These are phyloP conservation scores for Zygnema cylindricum DNA, from an alignment of 139 green algal species.

Conservation along the genomic window DNA sequence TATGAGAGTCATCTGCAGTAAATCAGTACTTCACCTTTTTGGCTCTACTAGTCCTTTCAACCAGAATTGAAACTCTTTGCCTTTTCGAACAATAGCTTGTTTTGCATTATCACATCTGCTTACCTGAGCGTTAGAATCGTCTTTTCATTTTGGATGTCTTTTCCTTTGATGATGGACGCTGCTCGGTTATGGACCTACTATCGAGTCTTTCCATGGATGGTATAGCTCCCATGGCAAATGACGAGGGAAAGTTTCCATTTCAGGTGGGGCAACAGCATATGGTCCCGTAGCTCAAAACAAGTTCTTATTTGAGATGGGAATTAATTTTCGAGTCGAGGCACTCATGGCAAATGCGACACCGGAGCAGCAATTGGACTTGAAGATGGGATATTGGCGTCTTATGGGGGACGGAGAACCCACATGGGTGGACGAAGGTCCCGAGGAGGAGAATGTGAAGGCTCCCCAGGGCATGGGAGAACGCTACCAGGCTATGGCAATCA, in stretches of 20 bases:
- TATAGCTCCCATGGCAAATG: too few species aligned
- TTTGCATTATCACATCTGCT: too few species aligned
- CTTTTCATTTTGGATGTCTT: too few species aligned
- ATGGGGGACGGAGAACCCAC: constrained; percentile 41
- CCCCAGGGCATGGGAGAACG: constrained; percentile 11
- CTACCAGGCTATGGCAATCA: constrained; percentile 30
- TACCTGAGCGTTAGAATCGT: too few species aligned
- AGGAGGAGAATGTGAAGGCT: constrained; percentile 3
- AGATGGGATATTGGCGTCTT: constrained; percentile 46
- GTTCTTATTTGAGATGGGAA: constrained; percentile 28
- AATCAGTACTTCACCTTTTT: too few species aligned
- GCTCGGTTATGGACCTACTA: too few species aligned
- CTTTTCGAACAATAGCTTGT: too few species aligned
- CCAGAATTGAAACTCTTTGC: too few species aligned
- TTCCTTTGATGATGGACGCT: too few species aligned
- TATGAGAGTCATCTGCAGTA: too few species aligned
- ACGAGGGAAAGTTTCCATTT: not conserved
- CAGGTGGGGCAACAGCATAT: constrained; percentile 23
- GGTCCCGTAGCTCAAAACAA: constrained; percentile 46
- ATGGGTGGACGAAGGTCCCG: constrained; percentile 34
- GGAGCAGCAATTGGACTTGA: constrained; percentile 33
- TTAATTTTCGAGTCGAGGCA: constrained; percentile 47
- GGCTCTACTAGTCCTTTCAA: too few species aligned
- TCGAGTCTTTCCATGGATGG: too few species aligned
- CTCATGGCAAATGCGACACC: constrained; percentile 10